Evolutionary conservation across 352 stramenopile genomes (phyloP), one percentile per base, ranked within the genome.

Genomic region (Plasmopara viticola): DNA sequence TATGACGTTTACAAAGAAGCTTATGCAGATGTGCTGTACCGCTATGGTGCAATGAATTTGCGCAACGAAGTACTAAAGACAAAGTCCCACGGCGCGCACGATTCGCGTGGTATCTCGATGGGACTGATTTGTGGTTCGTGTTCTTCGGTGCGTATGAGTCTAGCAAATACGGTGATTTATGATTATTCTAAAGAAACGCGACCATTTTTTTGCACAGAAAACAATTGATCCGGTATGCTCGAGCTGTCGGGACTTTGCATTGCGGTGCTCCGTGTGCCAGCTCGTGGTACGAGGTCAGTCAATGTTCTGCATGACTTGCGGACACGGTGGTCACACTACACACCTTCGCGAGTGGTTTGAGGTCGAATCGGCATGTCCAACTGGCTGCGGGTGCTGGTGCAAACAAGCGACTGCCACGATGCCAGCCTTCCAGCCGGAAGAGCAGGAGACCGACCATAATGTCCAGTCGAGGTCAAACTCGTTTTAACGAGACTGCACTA

Each of bases 301-400:
- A 15, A 90, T 91, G 79, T 92, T 86, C 51, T 94, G 84, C 53
- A 84, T 93, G 64, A 86, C 73, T 0, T 94, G 84, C 41, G 84
- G 84, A 20, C 84, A 94, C 48, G 84, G 84, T 20, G 84, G 84
- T 44, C 84, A 94, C 44, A 70, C 70, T 5, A 51, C 65, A 34
- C 84, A 94, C 47, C 53, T 92, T 17, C 78, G 73, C 46, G 74
- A 75, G 31, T 94, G 84, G 84, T 94, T 94, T 48, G 72, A 80
- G 18, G 49, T 66, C 6, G 79, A 92, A 54, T 80, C 74, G 10
- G 61, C 70, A 30, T 94, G 84, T 53, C 84, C 84, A 0, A 94
- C 84, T 1, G 84, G 84, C 41, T 94, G 84, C 31, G 80, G 84
- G 15, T 94, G 83, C 60, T 91, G 80, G 83, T 94, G 83, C 64